Evolutionary conservation across 2,329 filamentous ascomycete genomes (phyloP), one percentile per base, ranked within the genome.

Genomic region (Fusarium gaditjirri): DNA sequence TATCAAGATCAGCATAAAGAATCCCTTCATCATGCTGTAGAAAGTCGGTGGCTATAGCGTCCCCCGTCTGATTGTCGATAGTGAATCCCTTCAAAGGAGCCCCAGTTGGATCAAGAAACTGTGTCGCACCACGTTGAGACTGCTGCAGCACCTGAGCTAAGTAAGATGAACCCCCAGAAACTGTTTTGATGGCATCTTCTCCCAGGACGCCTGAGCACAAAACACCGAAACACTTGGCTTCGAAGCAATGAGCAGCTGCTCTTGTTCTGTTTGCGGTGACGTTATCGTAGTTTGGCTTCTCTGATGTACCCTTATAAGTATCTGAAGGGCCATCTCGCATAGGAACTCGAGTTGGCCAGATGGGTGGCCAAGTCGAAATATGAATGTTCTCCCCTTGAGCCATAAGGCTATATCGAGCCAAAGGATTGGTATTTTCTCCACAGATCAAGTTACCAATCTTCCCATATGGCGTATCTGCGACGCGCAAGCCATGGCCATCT

Each of bases 351-450:
- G 86, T 89, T 6, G 87, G 87, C 86, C 86, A 89, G 3, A 87
- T 80, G 0, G 86, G 82, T 6, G 87, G 88, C 87, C 87, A 89
- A 1, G 83, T 85, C 1, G 84, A 86, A 25, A 89, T 84, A 74
- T 89, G 87, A 17, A 89, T 75, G 65, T 89, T 84, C 71, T 89
- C 86, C 3, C 84, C 85, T 67, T 89, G 86, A 0, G 86, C 84
- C 80, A 88, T 88, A 4, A 89, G 74, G 1, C 82, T 71, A 69
- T 86, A 89, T 19, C 86, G 76, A 2, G 87, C 87, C 1, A 89
- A 75, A 1, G 87, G 87, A 65, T 89, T 89, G 1, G 86, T 89
- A 53, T 89, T 89, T 76, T 89, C 87, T 4, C 87, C 87, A 68
- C 87, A 89, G 21, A 89, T 88, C 14, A 89, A 74, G 8, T 77